phyloP scores from a whole-genome alignment of 768 basidiomycete species.

The Xanthoconium stramineum region DNA sequence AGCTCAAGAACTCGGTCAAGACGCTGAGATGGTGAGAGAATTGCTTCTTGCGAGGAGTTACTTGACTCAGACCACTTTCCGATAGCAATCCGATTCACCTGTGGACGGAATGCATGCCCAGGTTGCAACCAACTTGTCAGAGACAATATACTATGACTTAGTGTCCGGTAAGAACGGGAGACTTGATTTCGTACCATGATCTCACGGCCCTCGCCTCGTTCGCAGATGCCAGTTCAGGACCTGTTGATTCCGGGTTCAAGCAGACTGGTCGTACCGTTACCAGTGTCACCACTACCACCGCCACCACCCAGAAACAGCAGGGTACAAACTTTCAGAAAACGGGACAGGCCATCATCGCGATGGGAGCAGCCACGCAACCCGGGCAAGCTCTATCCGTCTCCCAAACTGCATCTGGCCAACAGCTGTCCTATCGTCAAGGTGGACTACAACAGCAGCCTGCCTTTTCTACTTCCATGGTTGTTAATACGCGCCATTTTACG shows the following conservation, averaged over 20 bases:
- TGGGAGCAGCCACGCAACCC: no score
- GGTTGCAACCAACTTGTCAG: background rate
- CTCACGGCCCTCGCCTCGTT: background rate
- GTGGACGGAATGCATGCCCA: background rate
- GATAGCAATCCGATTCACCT: background rate
- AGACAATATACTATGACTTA: background rate
- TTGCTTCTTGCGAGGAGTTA: background rate
- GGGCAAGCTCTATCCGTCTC: no score
- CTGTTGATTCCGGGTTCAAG: background rate
- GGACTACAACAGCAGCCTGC: no score
- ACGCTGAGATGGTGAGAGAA: background rate
- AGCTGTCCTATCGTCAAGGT: no score
- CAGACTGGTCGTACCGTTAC: background rate
- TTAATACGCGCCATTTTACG: background rate
- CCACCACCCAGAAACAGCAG: background rate
- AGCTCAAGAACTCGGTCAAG: background rate
- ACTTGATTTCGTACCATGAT: background rate
- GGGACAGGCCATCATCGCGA: background rate
- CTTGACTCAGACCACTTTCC: background rate
- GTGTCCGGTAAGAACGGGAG: background rate
- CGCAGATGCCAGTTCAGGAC: background rate
- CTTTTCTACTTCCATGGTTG: background rate
- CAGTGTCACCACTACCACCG: background rate
- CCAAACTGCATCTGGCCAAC: no score
- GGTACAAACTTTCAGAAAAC: background rate